A percentile compares a stretch with the other conserved stretches of the same genome.
Conservation (phyloP, 2,329 filamentous ascomycete genomes). For the Penicillium palitans region DNA sequence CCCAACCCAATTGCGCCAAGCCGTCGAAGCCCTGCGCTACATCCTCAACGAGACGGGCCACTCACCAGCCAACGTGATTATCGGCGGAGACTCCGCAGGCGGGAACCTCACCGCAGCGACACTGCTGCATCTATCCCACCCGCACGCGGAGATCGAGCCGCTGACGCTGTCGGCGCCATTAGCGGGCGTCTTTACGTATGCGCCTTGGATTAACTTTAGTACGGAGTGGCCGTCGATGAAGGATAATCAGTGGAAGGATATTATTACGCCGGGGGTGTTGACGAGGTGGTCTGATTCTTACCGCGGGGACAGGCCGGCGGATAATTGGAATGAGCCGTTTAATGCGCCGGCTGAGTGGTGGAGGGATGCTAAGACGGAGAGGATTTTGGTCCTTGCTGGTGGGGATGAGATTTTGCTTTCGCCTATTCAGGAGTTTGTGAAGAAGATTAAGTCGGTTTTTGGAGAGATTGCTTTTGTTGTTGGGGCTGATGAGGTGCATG, state of each 20-base stretch:
- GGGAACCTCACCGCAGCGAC: constrained; percentile 40
- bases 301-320: constrained; percentile 39
- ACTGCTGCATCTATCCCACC: constrained; percentile 48
- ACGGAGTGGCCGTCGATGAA: constrained; percentile 42
- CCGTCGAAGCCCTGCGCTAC: constrained; percentile 41
- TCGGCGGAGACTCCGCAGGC: constrained; percentile 46
- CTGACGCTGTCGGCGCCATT: constrained; percentile 42
- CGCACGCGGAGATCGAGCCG: constrained; percentile 52
- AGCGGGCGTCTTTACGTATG: constrained; percentile 52
- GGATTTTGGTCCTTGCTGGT: constrained; percentile 55
- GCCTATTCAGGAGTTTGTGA: constrained; percentile 33
- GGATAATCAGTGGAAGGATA: constrained; percentile 52
- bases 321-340: constrained; percentile 55
- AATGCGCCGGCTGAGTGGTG: constrained; percentile 55
- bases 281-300: constrained; percentile 50
- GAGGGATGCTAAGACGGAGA: constrained; percentile 47
- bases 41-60: constrained; percentile 35
- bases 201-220: constrained; percentile 57
- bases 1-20: constrained; percentile 43
- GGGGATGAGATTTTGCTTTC: constrained; percentile 54
- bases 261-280: constrained; percentile 42
- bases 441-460: constrained; percentile 36
- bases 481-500: constrained; percentile 33
- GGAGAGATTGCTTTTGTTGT: constrained; percentile 31
- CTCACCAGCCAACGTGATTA: constrained; percentile 34